Evolutionary conservation across 2,329 filamentous ascomycete genomes (phyloP), one percentile per base, ranked within the genome.

Genomic region (Acrocalymma vagum): DNA sequence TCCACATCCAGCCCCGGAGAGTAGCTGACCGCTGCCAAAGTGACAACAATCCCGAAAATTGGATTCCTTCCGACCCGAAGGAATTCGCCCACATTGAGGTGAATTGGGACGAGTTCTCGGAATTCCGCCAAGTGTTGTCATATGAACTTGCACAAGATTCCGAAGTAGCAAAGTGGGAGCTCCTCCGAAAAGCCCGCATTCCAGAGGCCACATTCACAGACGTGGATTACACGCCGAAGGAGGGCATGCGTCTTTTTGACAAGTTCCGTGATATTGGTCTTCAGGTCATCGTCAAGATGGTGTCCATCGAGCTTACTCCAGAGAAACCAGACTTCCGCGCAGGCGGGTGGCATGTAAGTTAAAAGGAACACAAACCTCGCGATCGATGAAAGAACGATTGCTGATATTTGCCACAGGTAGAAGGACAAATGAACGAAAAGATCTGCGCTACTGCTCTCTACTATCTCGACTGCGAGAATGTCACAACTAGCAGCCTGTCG

Each of bases 221-320:
- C 11, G 15, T 51, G 8, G 29, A 48, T 10, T 51, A 51, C 25
- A 20, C 11, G 3, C 44, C 44, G 5, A 11, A 34, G 11, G 7
- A 9, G 13, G 23, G 16, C 7, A 26, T 23, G 6, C 20, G 26
- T 11, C 42, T 49, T 11, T 9, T 20, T 8, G 33, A 43, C 1
- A 27, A 20, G 14, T 50, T 37, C 14, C 10, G 17, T 20, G 14
- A 42, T 4, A 22, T 30, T 3, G 50, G 46, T 3, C 53, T 86
- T 4, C 83, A 87, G 53, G 63, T 87, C 22, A 81, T 87, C 33
- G 76, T 85, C 23, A 85, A 86, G 55, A 68, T 87, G 42, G 74
- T 80, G 2, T 77, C 74, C 26, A 78, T 85, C 32, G 72, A 83
- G 25, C 71, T 85, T 1, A 80, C 75, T 0, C 83, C 83, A 0